These are phyloP conservation scores for Gardenia jasminoides DNA, from an alignment of 257 asterid genomes.

Conservation along the genomic window DNA sequence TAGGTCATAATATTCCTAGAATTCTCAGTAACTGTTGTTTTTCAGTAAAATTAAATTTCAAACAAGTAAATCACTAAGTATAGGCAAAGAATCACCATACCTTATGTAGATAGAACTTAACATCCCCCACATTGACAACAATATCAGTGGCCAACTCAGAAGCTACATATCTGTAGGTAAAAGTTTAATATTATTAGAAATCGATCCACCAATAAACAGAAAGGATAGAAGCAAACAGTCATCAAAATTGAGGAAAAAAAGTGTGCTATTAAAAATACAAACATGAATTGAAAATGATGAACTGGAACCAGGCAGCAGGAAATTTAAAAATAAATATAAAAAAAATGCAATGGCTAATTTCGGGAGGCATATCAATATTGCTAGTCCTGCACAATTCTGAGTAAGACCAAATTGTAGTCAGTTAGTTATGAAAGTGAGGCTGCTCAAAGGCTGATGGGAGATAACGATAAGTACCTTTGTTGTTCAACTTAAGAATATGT, in stretches of 20 bases:
- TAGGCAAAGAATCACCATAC: slow-evolving; percentile 38
- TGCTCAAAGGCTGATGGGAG: neutral
- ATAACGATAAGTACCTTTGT: neutral
- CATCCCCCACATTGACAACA: slow-evolving; percentile 59
- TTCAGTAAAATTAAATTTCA: neutral
- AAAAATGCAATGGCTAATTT: neutral
- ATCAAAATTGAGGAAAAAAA: neutral
- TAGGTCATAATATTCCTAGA: neutral
- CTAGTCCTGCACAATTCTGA: neutral
- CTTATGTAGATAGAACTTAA: slow-evolving; percentile 86
- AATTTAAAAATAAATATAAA: no score
- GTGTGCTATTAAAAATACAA: neutral
- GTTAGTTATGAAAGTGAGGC: neutral
- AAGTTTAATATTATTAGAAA: neutral
- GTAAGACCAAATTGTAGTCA: neutral
- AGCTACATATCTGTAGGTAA: slow-evolving; percentile 69
- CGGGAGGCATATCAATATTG: neutral
- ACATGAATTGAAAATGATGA: neutral
- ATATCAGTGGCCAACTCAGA: slow-evolving; percentile 85
- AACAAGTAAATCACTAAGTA: neutral
- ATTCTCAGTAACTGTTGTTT: neutral
- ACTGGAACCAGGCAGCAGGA: neutral
- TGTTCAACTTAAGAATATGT: neutral
- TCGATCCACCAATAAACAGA: neutral
- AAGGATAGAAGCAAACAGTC: neutral